A percentile compares a stretch with the other conserved stretches of the same genome.
Evolutionary conservation across 176 grass and related monocot species (phyloP).

Genomic region (Avena insularis): DNA sequence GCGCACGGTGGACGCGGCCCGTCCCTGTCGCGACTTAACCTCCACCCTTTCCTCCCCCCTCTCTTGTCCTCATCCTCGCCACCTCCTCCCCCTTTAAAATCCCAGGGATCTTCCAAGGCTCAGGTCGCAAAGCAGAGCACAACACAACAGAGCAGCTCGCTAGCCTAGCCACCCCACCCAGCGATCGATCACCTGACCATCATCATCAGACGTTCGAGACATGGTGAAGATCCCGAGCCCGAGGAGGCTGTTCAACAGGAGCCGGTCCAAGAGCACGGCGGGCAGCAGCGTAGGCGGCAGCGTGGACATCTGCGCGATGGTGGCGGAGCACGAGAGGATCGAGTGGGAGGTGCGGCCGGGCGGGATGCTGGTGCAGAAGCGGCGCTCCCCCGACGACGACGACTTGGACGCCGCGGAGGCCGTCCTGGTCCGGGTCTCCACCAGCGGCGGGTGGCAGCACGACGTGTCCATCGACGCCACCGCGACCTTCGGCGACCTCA

Average conservation of each 20-base stretch:
- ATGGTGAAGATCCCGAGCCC: conserved; percentile 79
- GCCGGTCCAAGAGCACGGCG: conserved; percentile 45
- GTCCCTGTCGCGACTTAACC: conserved; percentile 52
- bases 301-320: conserved; percentile 50
- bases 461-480: conserved; percentile 76
- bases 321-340: conserved; percentile 61
- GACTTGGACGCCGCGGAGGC: conserved; percentile 33
- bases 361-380: conserved; percentile 93
- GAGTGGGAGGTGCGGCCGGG: conserved; percentile 78
- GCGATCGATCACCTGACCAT: background rate
- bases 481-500: conserved; percentile 80
- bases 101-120: background rate
- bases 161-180: background rate
- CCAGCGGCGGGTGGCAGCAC: conserved; percentile 54
- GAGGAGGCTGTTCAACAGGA: conserved; percentile 73
- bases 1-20: conserved; percentile 46
- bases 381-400: conserved; percentile 35
- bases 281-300: background rate
- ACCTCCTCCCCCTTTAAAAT: conserved; percentile 46
- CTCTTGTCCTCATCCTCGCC: conserved; percentile 37
- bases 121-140: background rate
- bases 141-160: background rate
- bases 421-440: conserved; percentile 56
- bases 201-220: background rate
- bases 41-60: conserved; percentile 6